These are phyloP conservation scores for Coccomyxa subellipsoidea DNA, from an alignment of 163 green algal species.

Conservation along the genomic window DNA sequence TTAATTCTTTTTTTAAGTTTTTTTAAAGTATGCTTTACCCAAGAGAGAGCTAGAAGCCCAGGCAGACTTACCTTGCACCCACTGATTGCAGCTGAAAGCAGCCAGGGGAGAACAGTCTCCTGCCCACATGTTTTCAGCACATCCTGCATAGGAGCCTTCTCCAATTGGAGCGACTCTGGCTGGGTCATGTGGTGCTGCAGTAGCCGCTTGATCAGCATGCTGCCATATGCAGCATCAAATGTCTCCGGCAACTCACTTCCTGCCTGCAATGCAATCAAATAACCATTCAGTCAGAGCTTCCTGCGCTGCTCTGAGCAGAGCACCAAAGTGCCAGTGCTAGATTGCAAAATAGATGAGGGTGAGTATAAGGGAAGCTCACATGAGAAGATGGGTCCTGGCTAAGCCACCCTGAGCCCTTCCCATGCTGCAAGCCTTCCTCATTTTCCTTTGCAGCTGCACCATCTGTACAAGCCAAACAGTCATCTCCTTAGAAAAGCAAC, in stretches of 20 bases:
- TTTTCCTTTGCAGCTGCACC: neutral
- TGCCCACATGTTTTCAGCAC: neutral
- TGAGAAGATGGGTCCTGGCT: neutral
- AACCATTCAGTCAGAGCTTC: neutral
- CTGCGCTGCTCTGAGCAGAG: neutral
- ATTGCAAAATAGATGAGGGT: no score
- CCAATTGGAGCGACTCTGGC: neutral
- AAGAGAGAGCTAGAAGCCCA: neutral
- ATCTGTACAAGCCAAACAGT: no score
- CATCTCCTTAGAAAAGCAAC: no score
- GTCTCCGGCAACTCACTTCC: neutral
- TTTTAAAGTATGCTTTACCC: no score
- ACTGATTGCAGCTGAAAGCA: neutral
- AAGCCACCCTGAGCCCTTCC: neutral
- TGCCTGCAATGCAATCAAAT: no score
- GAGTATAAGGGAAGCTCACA: no score
- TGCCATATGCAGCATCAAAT: neutral
- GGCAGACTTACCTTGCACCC: neutral
- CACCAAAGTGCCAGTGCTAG: no score
- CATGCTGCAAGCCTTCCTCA: neutral
- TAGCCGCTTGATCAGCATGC: neutral
- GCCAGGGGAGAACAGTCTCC: no score
- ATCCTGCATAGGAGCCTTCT: neutral
- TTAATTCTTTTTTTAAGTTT: no score
- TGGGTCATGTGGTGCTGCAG: neutral